Percentiles rank a stretch among this genome's conserved stretches.
phyloP scores from a whole-genome alignment of 495 filamentous ascomycete species.

The Immersiella caudata region DNA sequence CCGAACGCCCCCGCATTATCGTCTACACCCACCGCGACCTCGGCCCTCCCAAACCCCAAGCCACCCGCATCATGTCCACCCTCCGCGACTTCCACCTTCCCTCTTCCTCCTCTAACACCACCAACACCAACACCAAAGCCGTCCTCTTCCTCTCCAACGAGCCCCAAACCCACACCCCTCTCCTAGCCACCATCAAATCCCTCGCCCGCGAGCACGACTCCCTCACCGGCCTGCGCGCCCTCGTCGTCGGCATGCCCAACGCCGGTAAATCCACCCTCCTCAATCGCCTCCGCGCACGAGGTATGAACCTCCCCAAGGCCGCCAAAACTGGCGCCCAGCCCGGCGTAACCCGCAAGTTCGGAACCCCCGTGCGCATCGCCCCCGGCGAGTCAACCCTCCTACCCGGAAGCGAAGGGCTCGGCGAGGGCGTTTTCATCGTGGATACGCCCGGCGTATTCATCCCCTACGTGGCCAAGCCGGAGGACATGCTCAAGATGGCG shows the following conservation, averaged over 20 bases:
- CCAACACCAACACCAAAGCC: slow-evolving; percentile 33
- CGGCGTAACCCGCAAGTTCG: slow-evolving; percentile 85
- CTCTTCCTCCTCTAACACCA: neutral
- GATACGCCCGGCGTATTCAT: slow-evolving; percentile 82
- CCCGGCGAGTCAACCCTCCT: slow-evolving; percentile 26
- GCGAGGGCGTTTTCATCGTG: slow-evolving; percentile 52
- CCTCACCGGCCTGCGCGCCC: slow-evolving; percentile 66
- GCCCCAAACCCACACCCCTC: slow-evolving; percentile 20
- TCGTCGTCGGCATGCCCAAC: slow-evolving; percentile 97
- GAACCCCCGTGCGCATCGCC: slow-evolving; percentile 76
- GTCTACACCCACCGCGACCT: slow-evolving; percentile 93
- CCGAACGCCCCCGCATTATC: slow-evolving; percentile 67
- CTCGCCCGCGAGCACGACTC: slow-evolving; percentile 37
- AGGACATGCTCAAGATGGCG: slow-evolving; percentile 90
- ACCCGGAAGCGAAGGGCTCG: slow-evolving; percentile 35
- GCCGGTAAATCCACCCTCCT: slow-evolving; percentile 90
- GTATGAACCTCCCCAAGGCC: slow-evolving; percentile 70
- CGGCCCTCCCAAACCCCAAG: slow-evolving; percentile 40
- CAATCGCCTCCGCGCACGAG: slow-evolving; percentile 75
- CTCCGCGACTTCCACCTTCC: slow-evolving; percentile 31
- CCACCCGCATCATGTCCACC: slow-evolving; percentile 14
- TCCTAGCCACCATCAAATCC: slow-evolving; percentile 40
- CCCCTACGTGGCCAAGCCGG: slow-evolving; percentile 80
- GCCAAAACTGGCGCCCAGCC: slow-evolving; percentile 83
- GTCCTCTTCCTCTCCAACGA: slow-evolving; percentile 65